Evolutionary conservation across 2,329 filamentous ascomycete genomes (phyloP), one percentile per base, ranked within the genome.

Genomic region (Clonostachys rosea): DNA sequence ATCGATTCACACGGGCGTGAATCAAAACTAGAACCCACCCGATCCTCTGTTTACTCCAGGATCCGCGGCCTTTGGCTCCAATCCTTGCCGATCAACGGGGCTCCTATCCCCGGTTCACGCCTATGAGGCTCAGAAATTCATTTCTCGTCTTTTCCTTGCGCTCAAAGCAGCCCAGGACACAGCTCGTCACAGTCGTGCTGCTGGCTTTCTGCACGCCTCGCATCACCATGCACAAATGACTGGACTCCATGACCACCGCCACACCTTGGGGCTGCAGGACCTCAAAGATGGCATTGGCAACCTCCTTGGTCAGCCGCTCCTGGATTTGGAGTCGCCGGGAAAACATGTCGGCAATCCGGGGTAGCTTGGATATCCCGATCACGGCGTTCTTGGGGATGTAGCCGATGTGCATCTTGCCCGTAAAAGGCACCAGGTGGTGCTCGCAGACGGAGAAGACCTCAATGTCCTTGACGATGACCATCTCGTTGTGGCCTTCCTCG

Each of bases 371-470:
- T 45, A 99, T 84, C 43, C 94, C 94, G 52, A 99, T 90, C 45
- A 99, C 91, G 49, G 91, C 84, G 63, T 91, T 83, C 60, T 86
- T 84, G 33, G 94, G 94, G 53, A 99, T 97, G 69, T 99, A 99
- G 49, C 91, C 94, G 58, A 99, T 97, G 70, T 99, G 94, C 89
- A 99, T 97, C 89, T 96, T 97, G 59, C 94, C 94, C 4, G 82
- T 92, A 60, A 99, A 99, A 1, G 94, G 94, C 9, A 99, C 92
- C 63, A 99, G 79, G 63, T 99, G 94, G 66, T 99, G 94, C 72
- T 99, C 94, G 74, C 94, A 99, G 40, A 97, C 75, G 54, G 87
- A 92, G 45, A 34, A 20, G 30, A 47, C 9, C n/a, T 42, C 37
- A 40, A 99, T 97, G 61, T 97, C 91, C 71, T 95, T 96, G 50